Percentiles rank a stretch among this genome's conserved stretches.
These are phyloP conservation scores for Salvia sclarea DNA, from an alignment of 305 asterid genomes.

Conservation along the genomic window DNA sequence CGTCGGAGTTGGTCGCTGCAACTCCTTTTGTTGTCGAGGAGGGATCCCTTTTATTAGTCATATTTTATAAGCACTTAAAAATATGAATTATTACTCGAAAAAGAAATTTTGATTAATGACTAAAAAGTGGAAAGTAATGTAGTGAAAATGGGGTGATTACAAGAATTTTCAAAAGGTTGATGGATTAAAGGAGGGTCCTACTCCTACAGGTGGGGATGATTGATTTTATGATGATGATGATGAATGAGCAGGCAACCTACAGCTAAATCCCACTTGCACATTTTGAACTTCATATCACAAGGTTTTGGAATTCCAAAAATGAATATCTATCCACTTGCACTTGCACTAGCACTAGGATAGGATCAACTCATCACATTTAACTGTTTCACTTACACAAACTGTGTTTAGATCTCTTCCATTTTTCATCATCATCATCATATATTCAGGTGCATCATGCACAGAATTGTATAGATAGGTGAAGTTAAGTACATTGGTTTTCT, in stretches of 20 bases:
- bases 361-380: too few species aligned
- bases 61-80: not conserved
- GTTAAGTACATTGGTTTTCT: not conserved
- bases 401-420: too few species aligned
- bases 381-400: too few species aligned
- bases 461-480: too few species aligned
- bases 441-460: not conserved
- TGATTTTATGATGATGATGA: conserved; percentile 28
- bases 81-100: not conserved
- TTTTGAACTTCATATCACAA: not conserved
- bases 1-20: not conserved
- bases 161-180: conserved; percentile 17
- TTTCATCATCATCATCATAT: too few species aligned
- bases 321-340: not conserved
- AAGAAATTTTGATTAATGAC: conserved; percentile 18
- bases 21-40: not conserved
- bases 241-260: conserved; percentile 32
- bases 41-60: not conserved
- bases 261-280: conserved; percentile 41
- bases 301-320: conserved; percentile 11
- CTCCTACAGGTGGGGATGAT: conserved; percentile 30
- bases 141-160: not conserved
- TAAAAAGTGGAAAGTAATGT: conserved; percentile 11
- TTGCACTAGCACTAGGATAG: too few species aligned
- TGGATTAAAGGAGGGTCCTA: conserved; percentile 25